Percentiles rank a stretch among this genome's conserved stretches.
phyloP scores from a whole-genome alignment of 2,329 filamentous ascomycete species.

The Colletotrichum tamarilloi region DNA sequence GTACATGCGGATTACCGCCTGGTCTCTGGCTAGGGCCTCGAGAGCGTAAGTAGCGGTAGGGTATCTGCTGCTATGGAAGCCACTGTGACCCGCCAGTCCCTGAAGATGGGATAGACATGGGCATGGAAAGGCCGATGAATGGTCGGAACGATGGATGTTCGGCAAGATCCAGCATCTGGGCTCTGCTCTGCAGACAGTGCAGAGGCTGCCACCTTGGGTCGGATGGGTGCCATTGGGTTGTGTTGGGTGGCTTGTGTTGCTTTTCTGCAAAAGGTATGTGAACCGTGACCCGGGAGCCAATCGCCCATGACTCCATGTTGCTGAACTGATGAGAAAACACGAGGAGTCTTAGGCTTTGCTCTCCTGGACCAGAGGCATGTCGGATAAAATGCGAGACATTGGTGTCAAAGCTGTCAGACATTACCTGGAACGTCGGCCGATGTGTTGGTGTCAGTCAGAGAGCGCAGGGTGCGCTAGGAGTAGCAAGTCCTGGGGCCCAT shows the following conservation, averaged over 20 bases:
- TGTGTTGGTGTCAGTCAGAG: background rate
- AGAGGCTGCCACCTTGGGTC: background rate
- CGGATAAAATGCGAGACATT: background rate
- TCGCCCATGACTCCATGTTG: slow-evolving; percentile 20
- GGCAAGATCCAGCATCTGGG: slow-evolving; percentile 34
- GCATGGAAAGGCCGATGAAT: background rate
- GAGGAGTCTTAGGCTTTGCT: background rate
- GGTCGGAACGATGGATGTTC: slow-evolving; percentile 29
- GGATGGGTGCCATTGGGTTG: slow-evolving; percentile 10
- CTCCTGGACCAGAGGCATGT: background rate
- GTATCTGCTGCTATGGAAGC: background rate
- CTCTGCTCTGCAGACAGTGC: slow-evolving; percentile 22
- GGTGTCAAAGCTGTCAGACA: slow-evolving; percentile 8
- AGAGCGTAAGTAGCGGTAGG: background rate
- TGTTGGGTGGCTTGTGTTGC: background rate
- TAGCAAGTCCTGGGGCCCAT: background rate
- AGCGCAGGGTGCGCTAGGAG: background rate
- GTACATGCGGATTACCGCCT: slow-evolving; percentile 15
- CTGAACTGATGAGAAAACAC: background rate
- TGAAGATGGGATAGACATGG: slow-evolving; percentile 20
- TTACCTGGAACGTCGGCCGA: background rate
- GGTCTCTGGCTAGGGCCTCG: background rate
- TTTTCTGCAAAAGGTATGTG: background rate
- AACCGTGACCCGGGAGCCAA: background rate
- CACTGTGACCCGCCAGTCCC: slow-evolving; percentile 24